Evolutionary conservation across 345 rosid species (phyloP).

Genomic region (Turritis glabra): DNA sequence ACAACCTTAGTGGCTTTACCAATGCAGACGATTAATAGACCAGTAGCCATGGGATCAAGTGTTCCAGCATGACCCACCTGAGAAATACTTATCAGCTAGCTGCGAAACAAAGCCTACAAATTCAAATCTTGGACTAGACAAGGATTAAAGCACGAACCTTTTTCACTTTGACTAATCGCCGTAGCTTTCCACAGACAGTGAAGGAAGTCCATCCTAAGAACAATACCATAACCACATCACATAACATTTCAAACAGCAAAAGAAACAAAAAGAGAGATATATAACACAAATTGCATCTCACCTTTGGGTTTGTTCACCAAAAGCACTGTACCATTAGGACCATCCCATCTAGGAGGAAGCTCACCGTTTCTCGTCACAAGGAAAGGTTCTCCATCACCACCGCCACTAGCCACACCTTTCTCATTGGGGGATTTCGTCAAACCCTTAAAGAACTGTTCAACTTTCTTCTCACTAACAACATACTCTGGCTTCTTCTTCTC

Average conservation of each 20-base stretch:
- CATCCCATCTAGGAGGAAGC: constrained; percentile 92
- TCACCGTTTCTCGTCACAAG: constrained; percentile 66
- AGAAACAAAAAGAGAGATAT: not conserved
- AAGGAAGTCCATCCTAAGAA: constrained; percentile 91
- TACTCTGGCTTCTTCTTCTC: constrained; percentile 35
- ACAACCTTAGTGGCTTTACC: constrained; percentile 94
- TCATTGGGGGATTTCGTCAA: constrained; percentile 72
- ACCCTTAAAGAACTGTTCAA: constrained; percentile 79
- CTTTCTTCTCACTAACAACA: constrained; percentile 79
- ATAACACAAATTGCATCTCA: constrained; percentile 26
- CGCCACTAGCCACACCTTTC: constrained; percentile 49
- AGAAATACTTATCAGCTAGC: constrained; percentile 11
- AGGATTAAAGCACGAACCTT: constrained; percentile 53
- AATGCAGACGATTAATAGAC: constrained; percentile 83
- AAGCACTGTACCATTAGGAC: constrained; percentile 74
- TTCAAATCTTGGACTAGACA: constrained; percentile 3
- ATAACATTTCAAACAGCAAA: not conserved
- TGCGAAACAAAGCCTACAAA: not conserved
- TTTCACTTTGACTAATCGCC: constrained; percentile 81
- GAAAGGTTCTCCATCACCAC: constrained; percentile 64
- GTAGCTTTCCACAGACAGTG: constrained; percentile 96
- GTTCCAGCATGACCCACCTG: constrained; percentile 99
- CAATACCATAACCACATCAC: constrained; percentile 26
- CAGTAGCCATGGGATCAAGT: constrained; percentile 99
- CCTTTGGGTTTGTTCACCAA: constrained; percentile 97